phyloP scores from a whole-genome alignment of 1,284 basidiomycete genomes.

The Salmacisia buchloeana region DNA sequence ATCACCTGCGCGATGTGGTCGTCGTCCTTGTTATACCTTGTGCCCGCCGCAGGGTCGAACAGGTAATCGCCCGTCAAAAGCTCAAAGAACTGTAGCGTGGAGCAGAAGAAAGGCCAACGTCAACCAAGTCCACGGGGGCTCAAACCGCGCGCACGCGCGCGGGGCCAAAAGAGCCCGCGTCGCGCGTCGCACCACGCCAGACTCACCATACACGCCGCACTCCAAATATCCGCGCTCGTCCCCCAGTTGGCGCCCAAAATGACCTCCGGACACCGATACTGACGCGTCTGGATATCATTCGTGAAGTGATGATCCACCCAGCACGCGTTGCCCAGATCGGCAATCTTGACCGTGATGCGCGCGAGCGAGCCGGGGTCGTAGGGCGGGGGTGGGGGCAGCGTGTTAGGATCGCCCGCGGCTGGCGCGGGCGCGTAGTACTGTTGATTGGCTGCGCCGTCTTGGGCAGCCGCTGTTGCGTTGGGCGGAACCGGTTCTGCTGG shows the following conservation, averaged over 20 bases:
- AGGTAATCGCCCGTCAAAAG: conserved; percentile 78
- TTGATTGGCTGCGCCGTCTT: conserved; percentile 55
- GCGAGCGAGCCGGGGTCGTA: conserved; percentile 63
- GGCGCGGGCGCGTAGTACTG: conserved; percentile 51
- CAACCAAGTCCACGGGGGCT: too few species aligned
- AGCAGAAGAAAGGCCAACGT: too few species aligned
- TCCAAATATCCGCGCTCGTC: conserved; percentile 91
- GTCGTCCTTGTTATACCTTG: conserved; percentile 85
- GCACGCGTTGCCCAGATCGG: conserved; percentile 89
- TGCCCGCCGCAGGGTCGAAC: conserved; percentile 78
- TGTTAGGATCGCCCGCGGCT: conserved; percentile 57
- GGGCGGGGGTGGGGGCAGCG: conserved; percentile 57
- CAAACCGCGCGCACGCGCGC: too few species aligned
- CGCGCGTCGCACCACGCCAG: neutral
- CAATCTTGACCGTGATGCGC: conserved; percentile 96
- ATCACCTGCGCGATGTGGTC: conserved; percentile 98
- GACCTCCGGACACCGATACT: conserved; percentile 95
- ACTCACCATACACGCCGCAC: conserved; percentile 71
- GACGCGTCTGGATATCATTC: conserved; percentile 92
- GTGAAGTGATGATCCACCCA: conserved; percentile 91
- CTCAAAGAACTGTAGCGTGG: conserved; percentile 60
- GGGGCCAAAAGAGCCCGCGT: too few species aligned
- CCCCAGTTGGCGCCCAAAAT: conserved; percentile 95
- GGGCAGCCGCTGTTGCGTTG: conserved; percentile 75
- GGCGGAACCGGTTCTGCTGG: conserved; percentile 54